These are phyloP conservation scores for Globisporangium iwayamae DNA, from an alignment of 352 stramenopile genomes.

Conservation along the genomic window DNA sequence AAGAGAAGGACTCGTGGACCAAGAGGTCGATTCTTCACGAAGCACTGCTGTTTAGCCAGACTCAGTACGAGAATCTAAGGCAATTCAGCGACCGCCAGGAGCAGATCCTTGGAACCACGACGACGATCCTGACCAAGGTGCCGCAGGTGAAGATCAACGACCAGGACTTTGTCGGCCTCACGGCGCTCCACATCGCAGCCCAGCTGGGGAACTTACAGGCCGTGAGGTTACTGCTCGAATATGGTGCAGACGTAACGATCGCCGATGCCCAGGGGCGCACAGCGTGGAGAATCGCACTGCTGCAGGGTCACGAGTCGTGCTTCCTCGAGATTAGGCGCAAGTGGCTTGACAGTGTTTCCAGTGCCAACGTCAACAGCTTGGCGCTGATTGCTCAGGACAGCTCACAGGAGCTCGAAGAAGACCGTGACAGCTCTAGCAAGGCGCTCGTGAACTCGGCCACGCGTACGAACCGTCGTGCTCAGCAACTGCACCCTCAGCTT, in stretches of 20 bases:
- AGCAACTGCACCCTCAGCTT: slow-evolving; percentile 35
- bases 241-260: slow-evolving; percentile 44
- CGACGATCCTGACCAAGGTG: slow-evolving; percentile 33
- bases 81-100: slow-evolving; percentile 1
- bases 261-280: slow-evolving; percentile 40
- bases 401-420: slow-evolving; percentile 7
- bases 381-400: background rate
- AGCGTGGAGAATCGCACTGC: slow-evolving; percentile 56
- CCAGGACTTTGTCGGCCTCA: slow-evolving; percentile 57
- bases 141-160: slow-evolving; percentile 33
- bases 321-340: slow-evolving; percentile 66
- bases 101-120: slow-evolving; percentile 24
- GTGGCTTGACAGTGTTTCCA: slow-evolving; percentile 31
- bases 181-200: slow-evolving; percentile 48
- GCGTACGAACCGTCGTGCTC: slow-evolving; percentile 8
- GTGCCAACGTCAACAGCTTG: background rate
- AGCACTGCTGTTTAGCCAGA: slow-evolving; percentile 22
- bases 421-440: slow-evolving; percentile 5
- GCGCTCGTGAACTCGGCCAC: slow-evolving; percentile 17
- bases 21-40: slow-evolving; percentile 46
- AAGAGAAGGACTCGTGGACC: slow-evolving; percentile 43
- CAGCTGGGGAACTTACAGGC: slow-evolving; percentile 36
- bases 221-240: slow-evolving; percentile 38
- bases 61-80: slow-evolving; percentile 14
- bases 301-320: slow-evolving; percentile 46